Base-by-base conservation (phyloP, 768 basidiomycete genomes). In the Dacryopinax spathularia region DNA sequence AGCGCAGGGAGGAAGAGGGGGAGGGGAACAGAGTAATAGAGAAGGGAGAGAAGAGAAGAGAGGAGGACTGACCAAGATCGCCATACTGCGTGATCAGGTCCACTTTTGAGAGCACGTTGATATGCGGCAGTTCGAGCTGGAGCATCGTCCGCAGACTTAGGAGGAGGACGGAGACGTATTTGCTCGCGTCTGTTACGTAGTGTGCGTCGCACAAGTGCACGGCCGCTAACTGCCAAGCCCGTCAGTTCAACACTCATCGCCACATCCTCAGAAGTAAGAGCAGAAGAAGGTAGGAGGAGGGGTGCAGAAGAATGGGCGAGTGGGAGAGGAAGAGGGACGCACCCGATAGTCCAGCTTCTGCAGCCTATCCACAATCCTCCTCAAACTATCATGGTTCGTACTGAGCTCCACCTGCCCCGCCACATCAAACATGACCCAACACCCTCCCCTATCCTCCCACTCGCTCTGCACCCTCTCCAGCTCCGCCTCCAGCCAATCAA, bases 331-430 rank as follows among this genome's bases (percentile, higher is more conserved):
- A 22, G 35, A 20, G 48, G 75, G 12, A 77, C 92, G 76, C 75
- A 98, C 95, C 77, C 95, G 80, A 72, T 90, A 93, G 16, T 86
- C 86, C 69, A 77, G 72, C 76, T 91, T 94, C 39, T 78, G 77
- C 65, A 94, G 75, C 70, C 77, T 83, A 37, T 81, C 79, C 3
- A 95, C 79, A 66, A 98, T 87, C 61, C 78, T 79, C 76, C 89
- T 92, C 68, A 97, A 71, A 69, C 91, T 91, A 7, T 87, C 84
- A 72, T 98, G 95, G 72, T 95, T 96, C 61, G 96, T 99, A 74
- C 89, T 92, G 56, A 99, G 77, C 74, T 99, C 96, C 61, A 98
- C 96, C 76, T 99, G 96, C 0, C 96, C 96, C 0, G 96, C 93
- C 3, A 96, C 81, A 73, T 99, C 96, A 73, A 99, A 96, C 34